Evolutionary conservation across 164 flowering plant species (phyloP).

Genomic region (Vitis rupestris): DNA sequence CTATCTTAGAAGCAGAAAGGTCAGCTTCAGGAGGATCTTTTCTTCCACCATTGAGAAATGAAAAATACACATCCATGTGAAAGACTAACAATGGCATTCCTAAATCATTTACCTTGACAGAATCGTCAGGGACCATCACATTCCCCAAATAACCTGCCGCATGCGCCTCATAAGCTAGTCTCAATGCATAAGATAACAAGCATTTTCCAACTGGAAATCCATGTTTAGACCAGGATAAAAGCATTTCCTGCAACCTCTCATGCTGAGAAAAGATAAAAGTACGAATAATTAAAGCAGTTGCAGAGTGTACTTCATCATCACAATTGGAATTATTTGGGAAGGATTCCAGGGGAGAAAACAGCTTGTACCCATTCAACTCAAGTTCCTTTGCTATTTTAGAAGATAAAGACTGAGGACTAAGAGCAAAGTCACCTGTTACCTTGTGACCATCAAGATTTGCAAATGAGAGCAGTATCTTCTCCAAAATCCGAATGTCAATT

Average conservation of each 20-base stretch:
- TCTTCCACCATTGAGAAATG: conserved; percentile 19
- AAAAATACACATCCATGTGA: conserved; percentile 33
- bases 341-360: conserved; percentile 31
- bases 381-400: conserved; percentile 31
- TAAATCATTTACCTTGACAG: conserved; percentile 8
- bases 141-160: conserved; percentile 3
- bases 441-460: conserved; percentile 11
- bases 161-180: conserved; percentile 45
- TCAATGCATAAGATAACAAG: conserved; percentile 42
- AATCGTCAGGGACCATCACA: conserved; percentile 1
- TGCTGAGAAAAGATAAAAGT: conserved; percentile 34
- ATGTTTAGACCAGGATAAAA: conserved; percentile 43
- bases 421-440: conserved; percentile 1
- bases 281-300: conserved; percentile 39
- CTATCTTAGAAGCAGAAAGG: conserved; percentile 17
- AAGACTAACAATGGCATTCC: conserved; percentile 29
- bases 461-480: conserved; percentile 31
- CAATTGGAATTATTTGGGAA: conserved; percentile 1
- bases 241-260: conserved; percentile 32
- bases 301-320: conserved; percentile 41
- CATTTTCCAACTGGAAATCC: conserved; percentile 44
- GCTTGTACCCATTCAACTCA: conserved; percentile 27
- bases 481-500: conserved; percentile 33
- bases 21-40: conserved; percentile 10
- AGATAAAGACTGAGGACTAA: conserved; percentile 32